Percentiles rank a stretch among this genome's conserved stretches.
Conservation (phyloP, 176 grass and related monocot species). For the Juncus inflexus region DNA sequence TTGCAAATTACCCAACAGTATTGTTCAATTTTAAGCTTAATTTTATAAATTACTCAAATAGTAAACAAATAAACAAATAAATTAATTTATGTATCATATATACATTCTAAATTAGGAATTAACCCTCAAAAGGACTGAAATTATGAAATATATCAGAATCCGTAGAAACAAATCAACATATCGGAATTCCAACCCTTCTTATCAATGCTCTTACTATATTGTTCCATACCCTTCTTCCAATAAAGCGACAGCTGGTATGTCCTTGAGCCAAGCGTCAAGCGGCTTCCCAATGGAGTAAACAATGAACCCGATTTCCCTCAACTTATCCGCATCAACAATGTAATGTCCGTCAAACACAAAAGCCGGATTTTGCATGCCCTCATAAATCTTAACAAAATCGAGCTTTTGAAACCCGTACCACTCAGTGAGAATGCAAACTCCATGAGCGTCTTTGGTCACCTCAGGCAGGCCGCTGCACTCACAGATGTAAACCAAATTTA, state of each 20-base stretch:
- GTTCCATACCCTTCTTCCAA: constrained; percentile 3
- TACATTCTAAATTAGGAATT: too few species aligned
- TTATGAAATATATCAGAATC: neutral
- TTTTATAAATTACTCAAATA: too few species aligned
- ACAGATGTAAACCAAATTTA: constrained; percentile 52
- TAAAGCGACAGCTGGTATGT: constrained; percentile 60
- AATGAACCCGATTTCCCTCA: constrained; percentile 59
- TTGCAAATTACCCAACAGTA: too few species aligned
- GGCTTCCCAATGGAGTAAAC: constrained; percentile 76
- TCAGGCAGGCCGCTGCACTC: constrained; percentile 51
- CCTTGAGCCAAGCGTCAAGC: constrained; percentile 58
- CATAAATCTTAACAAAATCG: constrained; percentile 51
- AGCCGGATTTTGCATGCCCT: constrained; percentile 59
- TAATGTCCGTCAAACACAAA: constrained; percentile 66
- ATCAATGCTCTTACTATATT: neutral
- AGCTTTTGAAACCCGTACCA: constrained; percentile 61
- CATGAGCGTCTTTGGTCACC: constrained; percentile 55
- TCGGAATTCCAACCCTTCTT: constrained; percentile 23
- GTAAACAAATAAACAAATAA: too few species aligned
- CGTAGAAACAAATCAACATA: constrained; percentile 13
- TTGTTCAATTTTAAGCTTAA: too few species aligned
- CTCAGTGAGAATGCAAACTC: constrained; percentile 61
- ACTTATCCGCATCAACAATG: constrained; percentile 48
- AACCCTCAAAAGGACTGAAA: too few species aligned
- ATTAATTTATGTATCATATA: too few species aligned